Conservation (phyloP, 148 eudicot species). For the Nyssa sinensis region DNA sequence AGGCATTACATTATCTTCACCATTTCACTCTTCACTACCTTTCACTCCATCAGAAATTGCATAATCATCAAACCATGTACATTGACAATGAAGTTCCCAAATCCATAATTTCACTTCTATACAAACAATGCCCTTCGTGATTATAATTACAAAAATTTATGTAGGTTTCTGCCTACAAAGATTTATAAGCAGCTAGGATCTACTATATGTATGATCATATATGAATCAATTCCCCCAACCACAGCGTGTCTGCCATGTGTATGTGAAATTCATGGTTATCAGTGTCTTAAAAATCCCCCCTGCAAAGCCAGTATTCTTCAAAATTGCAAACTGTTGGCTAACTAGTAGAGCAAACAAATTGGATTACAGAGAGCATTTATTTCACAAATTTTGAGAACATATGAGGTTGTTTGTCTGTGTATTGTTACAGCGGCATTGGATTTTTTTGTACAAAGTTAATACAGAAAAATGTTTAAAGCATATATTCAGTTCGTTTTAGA, state of each 20-base stretch:
- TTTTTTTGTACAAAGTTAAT: not conserved
- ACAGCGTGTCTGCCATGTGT: not conserved
- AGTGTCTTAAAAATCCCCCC: not conserved
- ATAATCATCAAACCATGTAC: conserved; percentile 76
- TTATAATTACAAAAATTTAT: not conserved
- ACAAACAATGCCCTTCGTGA: not conserved
- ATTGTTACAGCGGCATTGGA: not conserved
- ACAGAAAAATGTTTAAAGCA: not conserved
- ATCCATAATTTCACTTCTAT: not conserved
- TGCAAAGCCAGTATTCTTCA: not conserved
- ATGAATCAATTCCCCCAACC: not conserved
- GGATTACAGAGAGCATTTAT: no score
- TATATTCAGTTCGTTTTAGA: not conserved
- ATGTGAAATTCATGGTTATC: not conserved
- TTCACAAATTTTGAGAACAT: not conserved
- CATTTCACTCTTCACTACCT: conserved; percentile 49
- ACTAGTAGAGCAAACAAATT: conserved; percentile 5
- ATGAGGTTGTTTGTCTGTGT: not conserved
- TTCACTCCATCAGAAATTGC: conserved; percentile 65
- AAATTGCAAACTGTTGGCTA: not conserved
- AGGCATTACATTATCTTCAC: conserved; percentile 32
- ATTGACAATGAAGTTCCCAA: conserved; percentile 1
- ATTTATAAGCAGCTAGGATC: not conserved
- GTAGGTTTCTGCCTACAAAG: not conserved
- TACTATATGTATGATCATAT: not conserved